Base-by-base conservation (phyloP, 768 basidiomycete species). In the Psilocybe sp. region DNA sequence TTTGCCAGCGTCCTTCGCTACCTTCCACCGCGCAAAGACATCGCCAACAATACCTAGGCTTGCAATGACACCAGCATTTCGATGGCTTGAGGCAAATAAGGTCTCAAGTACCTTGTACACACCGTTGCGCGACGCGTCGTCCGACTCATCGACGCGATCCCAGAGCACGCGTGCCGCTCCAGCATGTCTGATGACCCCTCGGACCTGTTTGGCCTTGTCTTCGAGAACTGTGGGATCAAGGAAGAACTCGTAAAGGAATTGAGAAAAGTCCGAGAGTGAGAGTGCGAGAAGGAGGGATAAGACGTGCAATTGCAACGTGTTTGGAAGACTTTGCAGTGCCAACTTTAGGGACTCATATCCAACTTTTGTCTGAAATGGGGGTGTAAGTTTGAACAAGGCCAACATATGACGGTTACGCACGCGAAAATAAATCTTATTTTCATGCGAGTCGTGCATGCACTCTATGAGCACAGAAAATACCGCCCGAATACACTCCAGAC, bases 211-310 rank as follows among this genome's bases (percentile, higher is more conserved):
- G 46, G 85, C 64, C 6, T 70, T 61, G 5, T 62, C 49, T n/a
- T 79, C 73, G 5, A 76, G 62, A 32, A 76, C 70, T 37, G 74
- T 68, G 14, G 57, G n/a, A 2, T 64, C 55, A 82, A 68, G 18
- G 67, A 92, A 90, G 44, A 84, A 65, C 23, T 74, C 70, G 10
- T 76, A 70, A 15, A 84, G 41, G 1, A 47, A 49, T 1, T 56
- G 57, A 1, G 79, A 71, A 55, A 89, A 84, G 59, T 91, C 79
- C 50, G 81, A 75, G 19, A 89, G 64, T 0, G 87, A 76, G 37
- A 94, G 73, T 1, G 81, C 78, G 9, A 91, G 76, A 2, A 92
- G 69, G 52, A 85, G 80, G 4, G 88, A 88, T 8, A 89, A 64
- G 0, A 80, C 79, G 44, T 78, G 75, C 45, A 44, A 50, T 5